A percentile compares a stretch with the other conserved stretches of the same genome.
These are phyloP conservation scores for Hanseniaspora pseudoguilliermondii DNA, from an alignment of 805 yeast genomes.

Conservation along the genomic window DNA sequence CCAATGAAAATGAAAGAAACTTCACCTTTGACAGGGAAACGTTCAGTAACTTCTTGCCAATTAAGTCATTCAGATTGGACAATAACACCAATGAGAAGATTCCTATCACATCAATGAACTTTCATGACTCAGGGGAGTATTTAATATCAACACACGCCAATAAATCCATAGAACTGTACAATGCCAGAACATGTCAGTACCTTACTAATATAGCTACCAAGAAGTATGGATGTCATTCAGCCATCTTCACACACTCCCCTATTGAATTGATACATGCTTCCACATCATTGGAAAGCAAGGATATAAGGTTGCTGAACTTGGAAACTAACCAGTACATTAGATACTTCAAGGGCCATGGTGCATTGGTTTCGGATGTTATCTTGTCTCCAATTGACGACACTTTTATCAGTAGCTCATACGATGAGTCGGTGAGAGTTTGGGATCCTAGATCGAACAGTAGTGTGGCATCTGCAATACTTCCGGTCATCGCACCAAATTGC, in stretches of 20 bases:
- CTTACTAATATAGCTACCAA: slow-evolving; percentile 61
- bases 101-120: slow-evolving; percentile 58
- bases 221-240: slow-evolving; percentile 85
- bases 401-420: slow-evolving; percentile 56
- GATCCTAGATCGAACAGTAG: slow-evolving; percentile 59
- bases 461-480: slow-evolving; percentile 40
- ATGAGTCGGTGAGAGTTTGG: slow-evolving; percentile 77
- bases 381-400: slow-evolving; percentile 57
- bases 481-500: slow-evolving; percentile 41
- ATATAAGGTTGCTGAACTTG: slow-evolving; percentile 61
- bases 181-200: slow-evolving; percentile 55
- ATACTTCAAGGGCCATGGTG: slow-evolving; percentile 80
- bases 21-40: slow-evolving; percentile 11
- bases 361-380: slow-evolving; percentile 57
- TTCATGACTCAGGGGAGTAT: slow-evolving; percentile 72
- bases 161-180: slow-evolving; percentile 74
- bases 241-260: slow-evolving; percentile 66
- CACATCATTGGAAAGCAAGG: slow-evolving; percentile 56
- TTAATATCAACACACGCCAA: slow-evolving; percentile 66
- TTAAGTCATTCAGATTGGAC: slow-evolving; percentile 42
- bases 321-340: slow-evolving; percentile 68
- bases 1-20: slow-evolving; percentile 8
- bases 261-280: slow-evolving; percentile 70
- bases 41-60: slow-evolving; percentile 26
- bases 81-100: slow-evolving; percentile 31